Percentiles rank a stretch among this genome's conserved stretches.
These are phyloP conservation scores for Micromonas pusilla DNA, from an alignment of 139 green algal species.

Conservation along the genomic window DNA sequence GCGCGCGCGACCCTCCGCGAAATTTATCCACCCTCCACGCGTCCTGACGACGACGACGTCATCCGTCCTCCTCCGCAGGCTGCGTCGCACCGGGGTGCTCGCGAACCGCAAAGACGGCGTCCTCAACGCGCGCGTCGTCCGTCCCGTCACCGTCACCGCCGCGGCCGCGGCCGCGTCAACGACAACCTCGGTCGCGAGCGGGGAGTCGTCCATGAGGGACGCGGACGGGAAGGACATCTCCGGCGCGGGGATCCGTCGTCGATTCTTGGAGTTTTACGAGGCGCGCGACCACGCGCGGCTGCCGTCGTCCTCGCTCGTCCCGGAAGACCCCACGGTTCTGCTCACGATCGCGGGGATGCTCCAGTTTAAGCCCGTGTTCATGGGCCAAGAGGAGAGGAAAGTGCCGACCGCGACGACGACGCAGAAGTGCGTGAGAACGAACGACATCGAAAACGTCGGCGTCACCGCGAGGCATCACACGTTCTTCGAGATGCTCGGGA, in stretches of 20 bases:
- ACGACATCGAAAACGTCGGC: slow-evolving; percentile 94
- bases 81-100: not conserved
- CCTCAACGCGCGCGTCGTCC: not conserved
- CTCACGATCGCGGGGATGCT: slow-evolving; percentile 79
- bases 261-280: slow-evolving; percentile 83
- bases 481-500: slow-evolving; percentile 96
- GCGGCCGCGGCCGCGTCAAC: not conserved
- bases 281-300: slow-evolving; percentile 58
- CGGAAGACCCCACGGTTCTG: slow-evolving; percentile 52
- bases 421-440: slow-evolving; percentile 93
- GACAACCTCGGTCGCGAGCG: not conserved
- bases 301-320: slow-evolving; percentile 75
- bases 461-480: slow-evolving; percentile 89
- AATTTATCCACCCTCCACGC: too few relatives aligned
- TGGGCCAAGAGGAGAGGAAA: slow-evolving; percentile 59
- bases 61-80: not conserved
- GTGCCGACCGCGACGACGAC: slow-evolving; percentile 69
- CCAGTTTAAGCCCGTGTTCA: slow-evolving; percentile 94
- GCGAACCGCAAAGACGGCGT: not conserved
- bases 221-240: not conserved
- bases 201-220: not conserved
- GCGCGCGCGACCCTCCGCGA: not conserved
- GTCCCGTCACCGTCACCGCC: not conserved
- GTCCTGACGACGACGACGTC: too few relatives aligned
- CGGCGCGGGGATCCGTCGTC: slow-evolving; percentile 66